Base-by-base conservation (phyloP, 345 rosid genomes). In the Limnanthes douglasii region DNA sequence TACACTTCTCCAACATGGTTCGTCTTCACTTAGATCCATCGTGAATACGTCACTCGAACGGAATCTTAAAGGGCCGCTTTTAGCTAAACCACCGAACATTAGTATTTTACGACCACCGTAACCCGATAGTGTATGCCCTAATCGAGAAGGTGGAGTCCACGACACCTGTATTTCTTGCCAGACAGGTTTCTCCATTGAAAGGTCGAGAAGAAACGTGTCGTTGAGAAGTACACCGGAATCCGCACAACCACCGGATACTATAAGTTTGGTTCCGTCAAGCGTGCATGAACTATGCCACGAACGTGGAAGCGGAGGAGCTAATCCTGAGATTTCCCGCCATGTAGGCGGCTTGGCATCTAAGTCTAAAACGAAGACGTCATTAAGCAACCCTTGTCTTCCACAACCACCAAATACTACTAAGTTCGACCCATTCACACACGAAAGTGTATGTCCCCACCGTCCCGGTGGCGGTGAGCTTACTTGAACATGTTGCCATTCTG, bases 251-350 rank as follows among this genome's bases (percentile, higher is more conserved):
- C 95, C 93, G 5, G 93, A 79, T 38, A 84, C 93, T 14, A 84
- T 72, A 57, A 84, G 51, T 51, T 78, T 84, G 40, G 78, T 75
- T 30, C 95, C 95, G 34, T 84, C 95, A 15, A 84, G 86, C 18
- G 95, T 84, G 67, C 95, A 84, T 22, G 95, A 84, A 52, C 93
- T 84, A 49, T 84, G 88, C 95, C 95, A 84, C 26, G 93, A 75
- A 50, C 95, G 63, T 16, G 93, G 93, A 35, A 84, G 69, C 11
- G 88, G 93, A 3, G 93, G 95, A 1, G 95, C 93, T 54, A 79
- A 50, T 26, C 93, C 88, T 6, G 85, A 75, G 32, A 84, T 73
- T 59, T 79, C 95, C 13, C 84, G 79, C 95, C 95, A 79, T 13
- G 78, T 67, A 15, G 84, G 95, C 37, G 78, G 75, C 60, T 73